Conservation (phyloP, 2,329 filamentous ascomycete genomes). For the Thelonectria olida region DNA sequence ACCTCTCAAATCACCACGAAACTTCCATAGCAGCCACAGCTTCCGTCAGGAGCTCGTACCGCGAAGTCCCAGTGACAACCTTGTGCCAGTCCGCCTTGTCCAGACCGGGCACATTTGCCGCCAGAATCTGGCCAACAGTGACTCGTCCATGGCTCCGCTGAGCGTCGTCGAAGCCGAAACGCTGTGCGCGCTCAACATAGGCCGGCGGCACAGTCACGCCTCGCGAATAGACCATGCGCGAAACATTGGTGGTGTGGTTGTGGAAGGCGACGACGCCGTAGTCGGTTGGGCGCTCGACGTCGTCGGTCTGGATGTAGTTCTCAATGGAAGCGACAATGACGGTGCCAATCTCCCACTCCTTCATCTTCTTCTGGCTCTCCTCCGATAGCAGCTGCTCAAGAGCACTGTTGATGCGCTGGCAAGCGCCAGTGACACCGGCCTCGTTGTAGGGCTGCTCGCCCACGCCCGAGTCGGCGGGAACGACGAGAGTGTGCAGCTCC, state of each 20-base stretch:
- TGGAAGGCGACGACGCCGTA: neutral
- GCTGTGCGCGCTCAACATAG: neutral
- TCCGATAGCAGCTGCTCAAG: neutral
- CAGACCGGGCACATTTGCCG: neutral
- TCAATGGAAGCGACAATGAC: constrained; percentile 9
- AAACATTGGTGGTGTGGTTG: neutral
- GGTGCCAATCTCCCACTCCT: neutral
- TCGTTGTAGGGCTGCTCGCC: constrained; percentile 15
- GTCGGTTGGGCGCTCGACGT: neutral
- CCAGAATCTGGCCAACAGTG: constrained; percentile 5
- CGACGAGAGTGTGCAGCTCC: neutral
- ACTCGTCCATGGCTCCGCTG: neutral
- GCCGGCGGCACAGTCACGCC: neutral
- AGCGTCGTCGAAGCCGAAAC: neutral
- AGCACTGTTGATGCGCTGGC: neutral
- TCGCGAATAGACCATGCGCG: neutral
- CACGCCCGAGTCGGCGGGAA: neutral
- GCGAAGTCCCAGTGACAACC: neutral
- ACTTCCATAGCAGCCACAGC: neutral
- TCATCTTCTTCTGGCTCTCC: neutral
- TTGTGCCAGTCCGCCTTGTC: constrained; percentile 4
- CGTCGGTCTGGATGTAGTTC: constrained; percentile 2
- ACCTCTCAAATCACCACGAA: neutral
- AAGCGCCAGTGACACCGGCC: neutral
- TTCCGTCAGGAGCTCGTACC: constrained; percentile 2